These are phyloP conservation scores for Cucurbitaria berberidis DNA, from an alignment of 2,329 filamentous ascomycete genomes.

Conservation along the genomic window DNA sequence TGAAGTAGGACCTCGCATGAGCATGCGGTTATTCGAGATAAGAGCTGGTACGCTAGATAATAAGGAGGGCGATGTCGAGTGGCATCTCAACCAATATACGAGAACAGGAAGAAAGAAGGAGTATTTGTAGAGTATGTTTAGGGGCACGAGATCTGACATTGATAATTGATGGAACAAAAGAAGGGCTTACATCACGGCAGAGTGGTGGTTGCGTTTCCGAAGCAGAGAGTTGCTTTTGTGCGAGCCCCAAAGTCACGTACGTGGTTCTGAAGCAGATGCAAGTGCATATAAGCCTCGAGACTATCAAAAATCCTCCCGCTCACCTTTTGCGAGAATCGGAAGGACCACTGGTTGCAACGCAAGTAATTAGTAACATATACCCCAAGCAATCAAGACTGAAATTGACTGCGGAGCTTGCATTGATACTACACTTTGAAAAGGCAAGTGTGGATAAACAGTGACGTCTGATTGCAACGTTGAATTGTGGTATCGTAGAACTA, in stretches of 20 bases:
- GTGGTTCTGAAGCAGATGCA: too few species aligned
- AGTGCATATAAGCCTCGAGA: too few species aligned
- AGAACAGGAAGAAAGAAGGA: constrained; percentile 94
- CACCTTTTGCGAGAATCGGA: background rate
- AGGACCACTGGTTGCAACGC: background rate
- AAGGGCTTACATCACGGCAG: too few species aligned
- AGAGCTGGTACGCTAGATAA: constrained; percentile 89
- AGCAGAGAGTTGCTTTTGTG: too few species aligned
- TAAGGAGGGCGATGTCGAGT: constrained; percentile 94
- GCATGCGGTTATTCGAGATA: constrained; percentile 96
- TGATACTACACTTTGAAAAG: background rate
- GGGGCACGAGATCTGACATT: background rate
- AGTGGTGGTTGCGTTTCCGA: too few species aligned
- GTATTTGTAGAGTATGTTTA: constrained; percentile 68
- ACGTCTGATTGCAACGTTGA: background rate
- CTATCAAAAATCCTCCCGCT: too few species aligned
- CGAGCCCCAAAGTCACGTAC: too few species aligned
- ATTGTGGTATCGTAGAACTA: background rate
- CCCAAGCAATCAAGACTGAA: background rate
- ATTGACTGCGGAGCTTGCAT: background rate
- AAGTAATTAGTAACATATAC: background rate
- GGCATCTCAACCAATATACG: constrained; percentile 95
- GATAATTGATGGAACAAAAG: too few species aligned
- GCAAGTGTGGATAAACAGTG: background rate
- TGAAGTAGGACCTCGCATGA: constrained; percentile 77